Evolutionary conservation across 139 green algal species (phyloP).

Genomic region (Picochlorum sp.): DNA sequence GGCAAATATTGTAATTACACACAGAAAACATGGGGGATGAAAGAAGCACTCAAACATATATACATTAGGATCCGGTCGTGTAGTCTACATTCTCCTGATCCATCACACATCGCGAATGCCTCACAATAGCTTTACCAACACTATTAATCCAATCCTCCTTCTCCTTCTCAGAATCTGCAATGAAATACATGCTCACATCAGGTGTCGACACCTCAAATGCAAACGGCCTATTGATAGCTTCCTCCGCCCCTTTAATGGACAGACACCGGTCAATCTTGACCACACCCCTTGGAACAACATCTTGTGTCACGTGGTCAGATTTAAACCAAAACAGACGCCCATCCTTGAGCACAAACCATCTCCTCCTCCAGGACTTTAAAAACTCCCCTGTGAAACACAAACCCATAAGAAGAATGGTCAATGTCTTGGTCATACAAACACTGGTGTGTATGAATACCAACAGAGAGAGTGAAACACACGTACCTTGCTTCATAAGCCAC

Average conservation of each 20-base stretch:
- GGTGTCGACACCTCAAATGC: slow-evolving; percentile 94
- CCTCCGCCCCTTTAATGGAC: slow-evolving; percentile 95
- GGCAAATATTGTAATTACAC: slow-evolving; percentile 6
- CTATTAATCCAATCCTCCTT: slow-evolving; percentile 99
- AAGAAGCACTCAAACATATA: not conserved
- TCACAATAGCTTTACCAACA: slow-evolving; percentile 91
- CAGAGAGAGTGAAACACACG: slow-evolving; percentile 20
- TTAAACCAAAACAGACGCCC: slow-evolving; percentile 99
- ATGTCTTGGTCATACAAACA: not conserved
- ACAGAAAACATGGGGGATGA: not conserved
- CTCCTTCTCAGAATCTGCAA: slow-evolving; percentile 51
- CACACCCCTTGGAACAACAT: slow-evolving; percentile 71
- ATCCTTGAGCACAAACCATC: slow-evolving; percentile 98
- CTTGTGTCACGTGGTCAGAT: slow-evolving; percentile 69
- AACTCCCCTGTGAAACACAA: slow-evolving; percentile 70
- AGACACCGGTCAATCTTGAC: slow-evolving; percentile 91
- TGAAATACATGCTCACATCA: slow-evolving; percentile 81
- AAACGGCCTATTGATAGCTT: slow-evolving; percentile 87
- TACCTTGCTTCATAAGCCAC: slow-evolving; percentile 94
- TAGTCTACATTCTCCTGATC: slow-evolving; percentile 28
- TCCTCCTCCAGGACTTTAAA: slow-evolving; percentile 88
- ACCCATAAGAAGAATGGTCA: not conserved
- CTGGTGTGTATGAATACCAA: not conserved
- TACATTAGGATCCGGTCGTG: not conserved
- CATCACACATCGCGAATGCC: slow-evolving; percentile 61